Evolutionary conservation across 2,329 filamentous ascomycete species (phyloP), one percentile per base, ranked within the genome.

Genomic region (Bipolaris oryzae): DNA sequence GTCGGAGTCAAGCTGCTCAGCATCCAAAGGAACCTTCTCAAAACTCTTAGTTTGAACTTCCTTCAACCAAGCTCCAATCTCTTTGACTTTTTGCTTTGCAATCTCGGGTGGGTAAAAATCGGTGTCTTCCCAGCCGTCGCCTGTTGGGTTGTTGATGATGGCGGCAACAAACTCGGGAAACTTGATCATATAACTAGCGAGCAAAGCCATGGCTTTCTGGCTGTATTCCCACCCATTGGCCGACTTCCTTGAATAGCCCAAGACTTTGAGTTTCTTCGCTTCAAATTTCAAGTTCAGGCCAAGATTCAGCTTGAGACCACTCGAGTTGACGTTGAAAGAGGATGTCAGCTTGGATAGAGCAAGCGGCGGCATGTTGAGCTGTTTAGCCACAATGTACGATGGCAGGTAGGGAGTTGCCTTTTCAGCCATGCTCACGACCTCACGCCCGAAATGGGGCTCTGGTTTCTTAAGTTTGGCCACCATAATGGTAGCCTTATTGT

Each of bases 231-330:
- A 99, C 5, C 96, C 95, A 25, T 87, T 89, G 11, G 87, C 82
- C 3, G 88, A 88, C 72, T 95, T 95, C 67, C 92, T 89, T 21
- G 94, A 96, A 76, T 97, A 99, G 0, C 95, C 95, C 31, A 99
- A 80, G 6, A 99, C 95, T 79, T 99, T 99, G 67, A 93, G 84
- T 77, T 97, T 96, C 78, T 91, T 94, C 2, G 87, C 91, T 74
- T 99, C 95, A 58, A 99, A 99, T 76, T 99, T 99, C 64, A 99
- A 83, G 71, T 99, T 99, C 59, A 99, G 82, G 0, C 95, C 95
- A 21, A 99, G 81, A 69, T 99, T 99, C 60, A 96, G 84, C 67
- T 91, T 90, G 56, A 92, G 81, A 23, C 90, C 92, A 55, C 91
- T 91, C 3, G 94, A 87, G 16, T 87, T 86, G 55, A 99, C 90